Conservation (phyloP, 108 stramenopile genomes). For the Cylindrotheca closterium region DNA sequence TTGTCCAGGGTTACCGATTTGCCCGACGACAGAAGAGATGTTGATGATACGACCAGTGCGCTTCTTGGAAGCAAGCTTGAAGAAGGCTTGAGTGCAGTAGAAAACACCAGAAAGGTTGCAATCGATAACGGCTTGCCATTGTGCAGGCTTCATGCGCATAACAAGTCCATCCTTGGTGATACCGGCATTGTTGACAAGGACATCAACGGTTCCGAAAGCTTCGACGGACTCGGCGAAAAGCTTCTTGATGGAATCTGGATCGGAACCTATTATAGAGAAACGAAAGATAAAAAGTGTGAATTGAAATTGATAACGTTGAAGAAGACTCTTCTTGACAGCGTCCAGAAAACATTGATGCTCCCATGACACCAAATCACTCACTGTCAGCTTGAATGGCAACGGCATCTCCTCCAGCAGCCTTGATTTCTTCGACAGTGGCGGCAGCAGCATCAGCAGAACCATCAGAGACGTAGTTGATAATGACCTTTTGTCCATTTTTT, state of each 20-base stretch:
- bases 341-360: neutral
- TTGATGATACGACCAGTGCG: slow-evolving; percentile 95
- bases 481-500: slow-evolving; percentile 85
- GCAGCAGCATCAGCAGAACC: slow-evolving; percentile 78
- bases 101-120: slow-evolving; percentile 95
- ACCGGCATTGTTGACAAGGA: slow-evolving; percentile 97
- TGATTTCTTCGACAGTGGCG: slow-evolving; percentile 80
- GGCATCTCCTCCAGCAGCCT: slow-evolving; percentile 76
- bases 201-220: slow-evolving; percentile 82
- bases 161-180: slow-evolving; percentile 92
- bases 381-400: slow-evolving; percentile 88
- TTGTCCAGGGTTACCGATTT: slow-evolving; percentile 96
- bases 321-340: neutral
- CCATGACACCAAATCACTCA: slow-evolving; percentile 35
- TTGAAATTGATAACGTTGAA: neutral
- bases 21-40: slow-evolving; percentile 95
- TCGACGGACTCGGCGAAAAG: slow-evolving; percentile 79
- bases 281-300: slow-evolving; percentile 2
- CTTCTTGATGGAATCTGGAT: slow-evolving; percentile 73
- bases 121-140: slow-evolving; percentile 95
- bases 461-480: slow-evolving; percentile 93
- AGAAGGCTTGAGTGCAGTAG: slow-evolving; percentile 94
- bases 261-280: slow-evolving; percentile 58
- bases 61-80: slow-evolving; percentile 88
- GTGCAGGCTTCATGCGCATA: slow-evolving; percentile 93